Conservation (phyloP, 2,329 filamentous ascomycete genomes). For the Epichloe festucae region DNA sequence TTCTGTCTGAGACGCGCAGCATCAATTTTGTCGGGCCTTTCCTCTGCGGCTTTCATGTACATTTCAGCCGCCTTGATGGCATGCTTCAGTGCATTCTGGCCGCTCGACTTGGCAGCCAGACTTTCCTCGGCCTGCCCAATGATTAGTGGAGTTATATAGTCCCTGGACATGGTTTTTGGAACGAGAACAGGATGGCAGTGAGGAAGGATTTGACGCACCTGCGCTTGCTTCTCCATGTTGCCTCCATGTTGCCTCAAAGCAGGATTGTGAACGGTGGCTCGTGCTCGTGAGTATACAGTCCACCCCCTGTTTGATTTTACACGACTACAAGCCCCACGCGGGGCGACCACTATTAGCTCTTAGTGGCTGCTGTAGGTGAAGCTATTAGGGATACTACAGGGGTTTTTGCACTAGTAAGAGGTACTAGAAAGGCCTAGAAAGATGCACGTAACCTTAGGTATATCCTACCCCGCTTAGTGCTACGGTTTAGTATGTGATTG, state of each 20-base stretch:
- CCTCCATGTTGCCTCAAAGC: conserved; percentile 19
- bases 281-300: not conserved
- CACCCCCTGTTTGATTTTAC: too few relatives aligned
- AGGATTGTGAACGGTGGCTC: not conserved
- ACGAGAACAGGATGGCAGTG: not conserved
- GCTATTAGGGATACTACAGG: too few relatives aligned
- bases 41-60: conserved; percentile 62
- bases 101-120: conserved; percentile 21
- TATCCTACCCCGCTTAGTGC: too few relatives aligned
- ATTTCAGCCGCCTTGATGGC: conserved; percentile 68
- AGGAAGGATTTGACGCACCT: conserved; percentile 14
- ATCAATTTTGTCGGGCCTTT: conserved; percentile 48
- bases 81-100: conserved; percentile 52
- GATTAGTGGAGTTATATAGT: not conserved
- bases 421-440: too few relatives aligned
- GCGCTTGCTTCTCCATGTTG: conserved; percentile 26
- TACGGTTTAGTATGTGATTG: too few relatives aligned
- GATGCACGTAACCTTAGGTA: too few relatives aligned
- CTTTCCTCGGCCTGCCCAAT: conserved; percentile 24
- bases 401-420: too few relatives aligned
- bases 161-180: not conserved
- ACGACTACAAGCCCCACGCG: too few relatives aligned
- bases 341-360: too few relatives aligned
- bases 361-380: too few relatives aligned
- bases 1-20: conserved; percentile 53